Base-by-base conservation (phyloP, 805 yeast genomes). In the Myxozyma neglecta region DNA sequence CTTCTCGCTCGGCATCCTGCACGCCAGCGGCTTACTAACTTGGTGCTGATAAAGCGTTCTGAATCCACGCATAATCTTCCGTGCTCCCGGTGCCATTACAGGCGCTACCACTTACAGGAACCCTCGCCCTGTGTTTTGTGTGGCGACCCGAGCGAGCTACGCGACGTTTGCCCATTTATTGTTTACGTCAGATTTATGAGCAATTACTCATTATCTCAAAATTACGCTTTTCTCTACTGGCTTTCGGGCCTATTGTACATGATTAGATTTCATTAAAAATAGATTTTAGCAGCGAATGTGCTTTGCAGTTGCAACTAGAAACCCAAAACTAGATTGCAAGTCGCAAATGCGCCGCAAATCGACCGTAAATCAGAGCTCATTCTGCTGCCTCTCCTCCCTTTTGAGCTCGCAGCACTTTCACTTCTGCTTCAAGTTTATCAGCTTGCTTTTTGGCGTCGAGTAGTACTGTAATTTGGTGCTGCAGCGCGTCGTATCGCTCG, bases 381-480 rank as follows among this genome's bases (percentile, higher is more conserved):
- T 36, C 44, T 37, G 32, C 58, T 4, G n/a, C 37, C 2, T 39
- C 55, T 16, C 50, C 61, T 2, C 49, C 52, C 39, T 52, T 57
- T 56, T 54, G 57, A 20, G 55, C 52, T 66, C 63, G n/a, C 37
- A 70, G 39, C 35, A 86, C 77, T 37, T 79, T 78, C 43, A 83
- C 80, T 68, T 93, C 98, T 2, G 96, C 86, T 65, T 89, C 92
- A 13, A 92, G 77, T 75, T 90, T 91, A 73, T 94, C 99, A 20
- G 85, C 84, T 59, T 90, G 96, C 72, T 85, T 87, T 76, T 93
- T 93, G 14, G 92, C 79, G 58, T 94, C 98, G 58, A 92, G 78
- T 65, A 93, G 77, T 1, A 87, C 81, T 11, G 85, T 85, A 36
- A 90, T 88, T 0, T 86, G 78, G 65, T 86, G 85, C 53, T 88